Conservation (phyloP, 108 stramenopile genomes). For the Epipyxis sp. region DNA sequence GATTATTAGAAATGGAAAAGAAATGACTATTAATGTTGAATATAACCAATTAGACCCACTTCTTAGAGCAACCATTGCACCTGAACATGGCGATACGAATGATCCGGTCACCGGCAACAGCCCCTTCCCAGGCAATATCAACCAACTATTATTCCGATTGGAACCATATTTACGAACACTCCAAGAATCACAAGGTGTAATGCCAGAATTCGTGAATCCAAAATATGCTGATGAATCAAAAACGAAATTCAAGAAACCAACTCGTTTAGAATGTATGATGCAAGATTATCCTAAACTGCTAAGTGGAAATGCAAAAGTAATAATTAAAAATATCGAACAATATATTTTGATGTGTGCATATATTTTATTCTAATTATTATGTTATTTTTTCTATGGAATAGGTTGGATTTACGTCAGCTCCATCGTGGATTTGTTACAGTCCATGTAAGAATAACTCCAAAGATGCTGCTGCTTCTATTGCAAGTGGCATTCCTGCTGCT, state of each 20-base stretch:
- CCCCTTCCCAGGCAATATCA: conserved; percentile 97
- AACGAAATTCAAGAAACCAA: conserved; percentile 95
- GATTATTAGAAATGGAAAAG: conserved; percentile 47
- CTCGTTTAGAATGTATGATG: conserved; percentile 99
- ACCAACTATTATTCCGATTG: conserved; percentile 82
- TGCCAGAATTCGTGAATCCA: conserved; percentile 98
- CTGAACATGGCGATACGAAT: conserved; percentile 87
- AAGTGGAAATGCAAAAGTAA: conserved; percentile 66
- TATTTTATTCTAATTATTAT: too few species aligned
- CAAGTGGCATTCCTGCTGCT: conserved; percentile 76
- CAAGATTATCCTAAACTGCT: conserved; percentile 94
- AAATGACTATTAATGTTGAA: conserved; percentile 92
- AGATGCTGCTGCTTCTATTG: conserved; percentile 75
- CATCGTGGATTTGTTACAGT: conserved; percentile 71
- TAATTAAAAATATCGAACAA: too few species aligned
- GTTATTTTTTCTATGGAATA: neutral
- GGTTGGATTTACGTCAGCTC: conserved; percentile 80
- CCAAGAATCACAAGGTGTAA: conserved; percentile 76
- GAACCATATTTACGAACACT: conserved; percentile 71
- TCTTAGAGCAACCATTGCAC: conserved; percentile 67
- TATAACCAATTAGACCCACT: conserved; percentile 99
- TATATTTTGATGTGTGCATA: too few species aligned
- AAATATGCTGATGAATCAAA: conserved; percentile 88
- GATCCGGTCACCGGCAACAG: conserved; percentile 80
- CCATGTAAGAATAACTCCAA: conserved; percentile 89